A percentile compares a stretch with the other conserved stretches of the same genome.
Evolutionary conservation across 345 rosid species (phyloP).

Genomic region (Melaleuca alternifolia): DNA sequence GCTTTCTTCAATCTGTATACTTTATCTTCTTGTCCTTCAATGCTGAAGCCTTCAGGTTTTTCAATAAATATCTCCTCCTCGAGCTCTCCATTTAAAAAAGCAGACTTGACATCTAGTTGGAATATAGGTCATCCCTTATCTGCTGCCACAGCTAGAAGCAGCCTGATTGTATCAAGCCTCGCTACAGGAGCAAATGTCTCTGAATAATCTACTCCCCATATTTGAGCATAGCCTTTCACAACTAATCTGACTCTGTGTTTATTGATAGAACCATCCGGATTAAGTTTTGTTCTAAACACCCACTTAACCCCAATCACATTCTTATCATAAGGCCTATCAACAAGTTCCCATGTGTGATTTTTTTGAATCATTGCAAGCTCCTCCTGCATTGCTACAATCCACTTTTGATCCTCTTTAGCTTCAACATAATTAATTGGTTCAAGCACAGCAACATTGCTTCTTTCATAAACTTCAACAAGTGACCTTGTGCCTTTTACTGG

Average conservation of each 20-base stretch:
- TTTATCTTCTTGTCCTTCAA: not conserved
- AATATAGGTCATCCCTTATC: not conserved
- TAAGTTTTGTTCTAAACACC: not conserved
- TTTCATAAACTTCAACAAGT: not conserved
- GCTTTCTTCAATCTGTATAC: not conserved
- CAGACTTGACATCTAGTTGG: slow-evolving; percentile 3
- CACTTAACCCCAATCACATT: not conserved
- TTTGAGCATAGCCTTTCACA: not conserved
- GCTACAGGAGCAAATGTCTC: not conserved
- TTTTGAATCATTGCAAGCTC: not conserved
- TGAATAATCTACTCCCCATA: not conserved
- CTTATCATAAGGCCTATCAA: not conserved
- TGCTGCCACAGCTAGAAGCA: not conserved
- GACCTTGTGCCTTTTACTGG: not conserved
- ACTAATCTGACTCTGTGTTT: not conserved
- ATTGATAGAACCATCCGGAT: not conserved
- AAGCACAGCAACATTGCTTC: not conserved
- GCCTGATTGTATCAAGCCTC: not conserved
- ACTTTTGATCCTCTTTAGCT: not conserved
- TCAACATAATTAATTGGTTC: not conserved
- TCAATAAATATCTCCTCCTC: not conserved
- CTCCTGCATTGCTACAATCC: not conserved
- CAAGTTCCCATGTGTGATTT: not conserved
- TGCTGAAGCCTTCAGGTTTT: not conserved
- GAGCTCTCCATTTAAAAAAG: not conserved